Conservation (phyloP, 495 filamentous ascomycete species). For the Aspergillus ellipticus region DNA sequence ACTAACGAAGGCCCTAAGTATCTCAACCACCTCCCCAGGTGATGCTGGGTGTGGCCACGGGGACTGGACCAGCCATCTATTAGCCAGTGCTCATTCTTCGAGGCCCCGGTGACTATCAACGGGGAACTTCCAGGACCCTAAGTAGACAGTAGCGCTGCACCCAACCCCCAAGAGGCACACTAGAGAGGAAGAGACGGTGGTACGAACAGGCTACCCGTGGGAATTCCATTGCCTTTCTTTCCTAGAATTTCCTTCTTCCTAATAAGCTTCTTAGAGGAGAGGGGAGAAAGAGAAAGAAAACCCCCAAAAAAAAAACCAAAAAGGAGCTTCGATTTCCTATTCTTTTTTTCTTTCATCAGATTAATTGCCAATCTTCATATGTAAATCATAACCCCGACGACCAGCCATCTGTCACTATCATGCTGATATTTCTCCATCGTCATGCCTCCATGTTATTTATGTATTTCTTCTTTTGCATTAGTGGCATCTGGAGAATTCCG, state of each 20-base stretch:
- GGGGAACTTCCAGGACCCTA: neutral
- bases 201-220: neutral
- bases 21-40: neutral
- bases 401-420: neutral
- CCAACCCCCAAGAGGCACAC: too few relatives aligned
- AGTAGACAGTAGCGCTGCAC: too few relatives aligned
- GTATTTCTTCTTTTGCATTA: conserved; percentile 5
- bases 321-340: neutral
- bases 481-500: conserved; percentile 7
- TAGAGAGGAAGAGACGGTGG: too few relatives aligned
- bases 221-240: neutral
- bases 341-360: neutral
- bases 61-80: neutral
- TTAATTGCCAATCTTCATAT: neutral
- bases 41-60: neutral
- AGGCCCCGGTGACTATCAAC: too few relatives aligned
- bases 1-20: neutral
- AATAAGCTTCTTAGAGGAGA: too few relatives aligned
- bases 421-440: neutral
- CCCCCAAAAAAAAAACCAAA: neutral
- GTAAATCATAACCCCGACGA: neutral
- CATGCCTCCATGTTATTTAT: neutral
- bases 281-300: neutral
- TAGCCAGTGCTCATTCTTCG: neutral
- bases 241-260: neutral